Base-by-base conservation (phyloP, 2,329 filamentous ascomycete species). In the Colletotrichum sansevieriae region DNA sequence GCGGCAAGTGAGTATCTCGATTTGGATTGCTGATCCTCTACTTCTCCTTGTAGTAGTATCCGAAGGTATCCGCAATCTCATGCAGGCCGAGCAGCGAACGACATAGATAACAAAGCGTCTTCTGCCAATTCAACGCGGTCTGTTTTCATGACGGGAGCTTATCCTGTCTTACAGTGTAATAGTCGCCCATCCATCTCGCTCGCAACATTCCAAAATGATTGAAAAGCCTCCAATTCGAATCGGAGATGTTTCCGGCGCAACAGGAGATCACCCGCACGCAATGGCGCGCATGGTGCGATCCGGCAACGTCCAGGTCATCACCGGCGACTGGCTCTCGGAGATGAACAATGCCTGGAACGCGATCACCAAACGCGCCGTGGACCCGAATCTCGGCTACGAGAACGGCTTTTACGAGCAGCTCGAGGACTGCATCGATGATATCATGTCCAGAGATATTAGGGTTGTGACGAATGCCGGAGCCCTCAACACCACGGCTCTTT, bases 281-380 rank as follows among this genome's bases (percentile, higher is more conserved):
- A 78, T 78, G 77, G 70, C 68, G 10, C 74, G 77, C 33, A 78
- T 78, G 75, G 72, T 77, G 7, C 71, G 72, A 37, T 73, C 75
- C 3, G 76, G 74, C 7, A 75, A 78, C 46, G 75, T 75, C 25
- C 59, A 68, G n/a, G 76, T 81, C 56, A 80, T 81, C 54, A 79
- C 76, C 4, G 79, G 79, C 18, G 79, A 81, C 72, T 81, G 79
- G 75, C 75, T 81, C 22, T 80, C 79, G n/a, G 80, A 81, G 72
- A 83, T 83, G 72, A 88, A 87, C 74, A 86, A 88, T 78, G 83
- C 85, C 65, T 80, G 71, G 78, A 79, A 69, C 74, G 78, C 71
- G 72, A 74, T 76, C 76, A 74, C 39, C 76, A 79, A 56, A 72
- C 68, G 68, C 35, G 64, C 68, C 49, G 55, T 68, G n/a, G 64